Evolutionary conservation across 2,329 filamentous ascomycete genomes (phyloP).

Genomic region (Exophiala spinifera): DNA sequence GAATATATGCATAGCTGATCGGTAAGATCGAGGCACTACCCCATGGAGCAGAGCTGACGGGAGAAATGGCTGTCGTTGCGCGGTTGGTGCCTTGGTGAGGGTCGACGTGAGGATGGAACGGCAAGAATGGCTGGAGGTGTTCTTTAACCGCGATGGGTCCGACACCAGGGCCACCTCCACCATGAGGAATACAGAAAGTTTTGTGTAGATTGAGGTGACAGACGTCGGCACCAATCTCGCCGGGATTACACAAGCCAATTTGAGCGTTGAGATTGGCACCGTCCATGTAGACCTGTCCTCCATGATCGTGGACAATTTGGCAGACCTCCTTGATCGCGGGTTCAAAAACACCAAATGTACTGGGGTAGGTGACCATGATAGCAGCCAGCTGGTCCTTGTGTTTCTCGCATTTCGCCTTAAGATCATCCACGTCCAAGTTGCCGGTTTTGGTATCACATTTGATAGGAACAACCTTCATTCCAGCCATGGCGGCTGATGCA

Average conservation of each 20-base stretch:
- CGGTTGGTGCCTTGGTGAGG: conserved; percentile 29
- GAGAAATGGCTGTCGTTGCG: conserved; percentile 55
- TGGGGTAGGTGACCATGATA: conserved; percentile 96
- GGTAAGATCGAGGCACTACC: conserved; percentile 89
- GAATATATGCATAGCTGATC: conserved; percentile 93
- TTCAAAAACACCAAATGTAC: conserved; percentile 93
- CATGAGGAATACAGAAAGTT: conserved; percentile 97
- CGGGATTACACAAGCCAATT: conserved; percentile 90
- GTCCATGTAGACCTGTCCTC: conserved; percentile 97
- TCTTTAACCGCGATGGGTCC: conserved; percentile 89
- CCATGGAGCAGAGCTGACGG: conserved; percentile 78
- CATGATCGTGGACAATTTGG: conserved; percentile 77
- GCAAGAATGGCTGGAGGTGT: conserved; percentile 73
- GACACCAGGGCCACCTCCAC: conserved; percentile 88
- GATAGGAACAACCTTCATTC: conserved; percentile 88
- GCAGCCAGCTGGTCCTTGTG: conserved; percentile 80
- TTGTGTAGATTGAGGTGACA: conserved; percentile 98
- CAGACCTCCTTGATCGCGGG: conserved; percentile 82
- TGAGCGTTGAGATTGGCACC: conserved; percentile 98
- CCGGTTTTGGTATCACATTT: conserved; percentile 86
- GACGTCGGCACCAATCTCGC: conserved; percentile 92
- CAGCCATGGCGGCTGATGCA: conserved; percentile 90
- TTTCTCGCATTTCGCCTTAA: conserved; percentile 85
- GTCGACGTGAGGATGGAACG: conserved; percentile 63
- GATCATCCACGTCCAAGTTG: conserved; percentile 82